Conservation (phyloP, 1,139 yeast genomes). For the Kodamaea sp. region DNA sequence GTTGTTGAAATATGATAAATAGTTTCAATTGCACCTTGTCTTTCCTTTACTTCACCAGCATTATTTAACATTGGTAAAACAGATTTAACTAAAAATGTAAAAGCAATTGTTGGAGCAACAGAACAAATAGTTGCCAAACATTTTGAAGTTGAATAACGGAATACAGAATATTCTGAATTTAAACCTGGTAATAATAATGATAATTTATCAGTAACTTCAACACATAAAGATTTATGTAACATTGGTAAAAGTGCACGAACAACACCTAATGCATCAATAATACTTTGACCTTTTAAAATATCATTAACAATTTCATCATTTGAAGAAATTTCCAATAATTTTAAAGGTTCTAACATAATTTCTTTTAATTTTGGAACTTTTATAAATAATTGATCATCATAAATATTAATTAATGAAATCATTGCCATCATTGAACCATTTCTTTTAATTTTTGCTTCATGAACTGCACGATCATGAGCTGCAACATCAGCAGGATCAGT, state of each 20-base stretch:
- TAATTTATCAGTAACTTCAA: conserved; percentile 44
- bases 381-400: conserved; percentile 52
- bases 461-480: conserved; percentile 59
- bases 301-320: conserved; percentile 40
- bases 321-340: conserved; percentile 21
- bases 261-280: conserved; percentile 85
- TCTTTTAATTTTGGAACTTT: conserved; percentile 66
- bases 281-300: conserved; percentile 64
- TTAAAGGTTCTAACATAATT: conserved; percentile 66
- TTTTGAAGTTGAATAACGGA: conserved; percentile 88
- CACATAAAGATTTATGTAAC: conserved; percentile 48
- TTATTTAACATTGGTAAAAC: conserved; percentile 79
- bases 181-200: conserved; percentile 60
- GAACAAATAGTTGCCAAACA: conserved; percentile 81
- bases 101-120: conserved; percentile 68
- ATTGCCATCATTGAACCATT: conserved; percentile 78
- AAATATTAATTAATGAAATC: conserved; percentile 49
- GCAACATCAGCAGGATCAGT: conserved; percentile 66
- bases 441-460: conserved; percentile 75
- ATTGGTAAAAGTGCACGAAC: conserved; percentile 70
- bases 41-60: conserved; percentile 67
- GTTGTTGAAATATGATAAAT: conserved; percentile 78
- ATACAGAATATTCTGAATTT: conserved; percentile 67
- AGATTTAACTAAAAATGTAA: conserved; percentile 74
- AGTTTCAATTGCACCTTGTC: conserved; percentile 95